A percentile compares a stretch with the other conserved stretches of the same genome.
Conservation (phyloP, 257 asterid genomes). For the Coffea canephora region DNA sequence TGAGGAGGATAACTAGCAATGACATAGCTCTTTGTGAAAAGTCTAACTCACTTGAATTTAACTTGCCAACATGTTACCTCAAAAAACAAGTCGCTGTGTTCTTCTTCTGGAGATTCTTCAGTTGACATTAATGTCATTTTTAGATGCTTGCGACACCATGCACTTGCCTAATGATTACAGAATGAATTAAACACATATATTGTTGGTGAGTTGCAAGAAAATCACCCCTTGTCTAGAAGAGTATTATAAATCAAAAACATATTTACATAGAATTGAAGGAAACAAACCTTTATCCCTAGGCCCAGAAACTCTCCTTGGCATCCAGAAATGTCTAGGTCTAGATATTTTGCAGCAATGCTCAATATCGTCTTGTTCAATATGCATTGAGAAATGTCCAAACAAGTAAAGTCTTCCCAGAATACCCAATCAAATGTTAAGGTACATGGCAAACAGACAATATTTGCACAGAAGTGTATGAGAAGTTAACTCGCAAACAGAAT, state of each 20-base stretch:
- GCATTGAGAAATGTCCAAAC: constrained; percentile 93
- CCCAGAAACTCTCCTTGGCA: constrained; percentile 54
- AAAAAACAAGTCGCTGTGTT: constrained; percentile 68
- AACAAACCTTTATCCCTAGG: constrained; percentile 68
- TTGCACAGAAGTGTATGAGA: neutral
- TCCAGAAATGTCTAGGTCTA: constrained; percentile 60
- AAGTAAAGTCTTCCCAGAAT: constrained; percentile 89
- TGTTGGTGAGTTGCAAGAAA: neutral
- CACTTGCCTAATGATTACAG: constrained; percentile 51
- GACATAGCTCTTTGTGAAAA: neutral
- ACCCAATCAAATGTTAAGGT: constrained; percentile 54
- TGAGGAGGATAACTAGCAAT: neutral
- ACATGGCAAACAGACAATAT: constrained; percentile 14
- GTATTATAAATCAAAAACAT: neutral
- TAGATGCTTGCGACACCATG: constrained; percentile 89
- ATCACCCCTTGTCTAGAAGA: neutral
- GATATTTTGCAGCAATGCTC: constrained; percentile 61
- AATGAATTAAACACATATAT: constrained; percentile 2
- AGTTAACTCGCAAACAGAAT: neutral
- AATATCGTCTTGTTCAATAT: constrained; percentile 68
- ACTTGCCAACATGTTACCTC: constrained; percentile 50
- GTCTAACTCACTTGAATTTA: neutral
- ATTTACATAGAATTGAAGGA: constrained; percentile 12
- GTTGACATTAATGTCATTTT: constrained; percentile 87
- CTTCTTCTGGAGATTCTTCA: constrained; percentile 94